Conservation (phyloP, 2,329 filamentous ascomycete genomes). For the Hypoxylon sp. region DNA sequence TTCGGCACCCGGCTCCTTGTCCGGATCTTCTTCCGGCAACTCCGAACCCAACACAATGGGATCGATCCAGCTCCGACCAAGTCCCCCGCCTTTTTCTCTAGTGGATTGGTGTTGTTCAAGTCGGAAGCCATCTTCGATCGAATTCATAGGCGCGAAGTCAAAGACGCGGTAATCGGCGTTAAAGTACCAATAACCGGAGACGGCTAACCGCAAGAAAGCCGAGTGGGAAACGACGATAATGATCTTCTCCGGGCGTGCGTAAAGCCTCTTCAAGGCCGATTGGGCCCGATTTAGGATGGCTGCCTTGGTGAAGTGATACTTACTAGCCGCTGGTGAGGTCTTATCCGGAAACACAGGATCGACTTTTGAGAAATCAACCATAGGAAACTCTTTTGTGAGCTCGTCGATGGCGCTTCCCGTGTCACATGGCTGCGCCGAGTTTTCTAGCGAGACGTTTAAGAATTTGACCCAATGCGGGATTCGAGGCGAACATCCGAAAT, state of each 20-base stretch:
- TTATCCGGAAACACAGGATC: conserved; percentile 75
- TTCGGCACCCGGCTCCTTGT: conserved; percentile 24
- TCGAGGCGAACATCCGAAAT: conserved; percentile 24
- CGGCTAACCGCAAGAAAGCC: conserved; percentile 70
- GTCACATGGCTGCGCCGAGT: conserved; percentile 70
- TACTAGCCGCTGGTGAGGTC: conserved; percentile 59
- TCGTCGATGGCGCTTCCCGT: conserved; percentile 64
- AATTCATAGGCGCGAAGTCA: conserved; percentile 57
- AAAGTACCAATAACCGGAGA: conserved; percentile 68
- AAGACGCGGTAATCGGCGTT: conserved; percentile 77
- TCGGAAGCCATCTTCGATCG: conserved; percentile 50
- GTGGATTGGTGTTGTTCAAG: conserved; percentile 65
- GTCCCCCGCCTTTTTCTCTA: conserved; percentile 61
- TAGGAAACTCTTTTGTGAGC: conserved; percentile 64
- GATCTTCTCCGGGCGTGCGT: conserved; percentile 68
- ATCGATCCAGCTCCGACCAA: conserved; percentile 62
- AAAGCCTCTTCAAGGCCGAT: conserved; percentile 63
- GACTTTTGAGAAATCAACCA: conserved; percentile 67
- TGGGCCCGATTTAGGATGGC: conserved; percentile 69
- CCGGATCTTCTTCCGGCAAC: conserved; percentile 55
- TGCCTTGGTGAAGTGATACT: conserved; percentile 66
- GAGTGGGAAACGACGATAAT: conserved; percentile 76
- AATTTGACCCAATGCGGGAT: conserved; percentile 19
- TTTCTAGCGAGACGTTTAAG: conserved; percentile 59
- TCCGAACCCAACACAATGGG: conserved; percentile 56